These are phyloP conservation scores for Fusarium nurragi DNA, from an alignment of 2,329 filamentous ascomycete species.

Conservation along the genomic window DNA sequence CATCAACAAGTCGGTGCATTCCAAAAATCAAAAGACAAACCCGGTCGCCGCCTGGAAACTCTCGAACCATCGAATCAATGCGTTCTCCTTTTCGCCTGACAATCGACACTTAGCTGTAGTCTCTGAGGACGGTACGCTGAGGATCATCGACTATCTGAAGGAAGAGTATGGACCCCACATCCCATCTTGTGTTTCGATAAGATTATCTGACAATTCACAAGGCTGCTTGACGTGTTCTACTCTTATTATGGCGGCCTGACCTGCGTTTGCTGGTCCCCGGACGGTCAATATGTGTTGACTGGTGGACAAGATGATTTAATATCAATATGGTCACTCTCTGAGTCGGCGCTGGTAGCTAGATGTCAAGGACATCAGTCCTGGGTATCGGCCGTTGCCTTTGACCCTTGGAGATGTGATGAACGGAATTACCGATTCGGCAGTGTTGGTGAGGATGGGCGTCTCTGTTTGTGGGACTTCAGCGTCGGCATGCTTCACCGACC, in stretches of 20 bases:
- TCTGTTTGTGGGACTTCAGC: constrained; percentile 97
- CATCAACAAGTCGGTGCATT: constrained; percentile 90
- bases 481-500: constrained; percentile 95
- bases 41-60: constrained; percentile 93
- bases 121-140: constrained; percentile 87
- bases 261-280: constrained; percentile 96
- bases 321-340: constrained; percentile 91
- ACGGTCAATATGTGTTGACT: constrained; percentile 94
- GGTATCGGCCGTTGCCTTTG: constrained; percentile 93
- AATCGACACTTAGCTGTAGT: constrained; percentile 87
- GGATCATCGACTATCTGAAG: constrained; percentile 89
- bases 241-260: constrained; percentile 94
- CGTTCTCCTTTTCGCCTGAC: constrained; percentile 92
- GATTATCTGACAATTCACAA: constrained; percentile 49
- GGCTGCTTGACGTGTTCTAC: constrained; percentile 85
- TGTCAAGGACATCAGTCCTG: constrained; percentile 96
- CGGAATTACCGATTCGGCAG: constrained; percentile 95
- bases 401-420: constrained; percentile 96
- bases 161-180: constrained; percentile 73
- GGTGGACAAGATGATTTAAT: constrained; percentile 96
- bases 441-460: constrained; percentile 90
- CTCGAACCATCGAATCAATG: constrained; percentile 89
- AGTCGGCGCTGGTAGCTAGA: constrained; percentile 84
- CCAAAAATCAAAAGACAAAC: constrained; percentile 91
- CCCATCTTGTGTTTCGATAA: background rate